Evolutionary conservation across 371 early-diverging fungal genomes (phyloP).

Genomic region (Entomophthora muscae): DNA sequence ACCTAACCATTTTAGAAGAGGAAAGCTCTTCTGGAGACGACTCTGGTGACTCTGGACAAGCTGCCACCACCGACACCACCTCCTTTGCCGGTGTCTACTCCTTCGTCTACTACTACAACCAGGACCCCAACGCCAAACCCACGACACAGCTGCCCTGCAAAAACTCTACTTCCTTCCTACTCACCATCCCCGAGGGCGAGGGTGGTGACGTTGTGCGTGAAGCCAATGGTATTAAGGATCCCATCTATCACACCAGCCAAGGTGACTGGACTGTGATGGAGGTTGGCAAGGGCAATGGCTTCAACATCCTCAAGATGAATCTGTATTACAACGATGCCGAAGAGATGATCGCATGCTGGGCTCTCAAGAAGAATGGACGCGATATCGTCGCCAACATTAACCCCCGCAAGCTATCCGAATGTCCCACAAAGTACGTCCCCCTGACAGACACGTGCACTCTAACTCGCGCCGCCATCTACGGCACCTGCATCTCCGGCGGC

Average conservation of each 20-base stretch:
- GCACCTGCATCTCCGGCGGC: constrained; percentile 1
- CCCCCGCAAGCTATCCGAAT: neutral
- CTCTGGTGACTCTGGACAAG: neutral
- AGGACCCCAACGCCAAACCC: neutral
- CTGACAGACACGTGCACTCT: neutral
- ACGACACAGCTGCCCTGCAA: neutral
- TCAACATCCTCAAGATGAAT: neutral
- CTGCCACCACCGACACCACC: neutral
- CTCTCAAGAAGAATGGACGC: neutral
- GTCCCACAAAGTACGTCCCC: neutral
- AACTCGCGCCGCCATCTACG: neutral
- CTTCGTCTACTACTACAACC: neutral
- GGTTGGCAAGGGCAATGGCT: neutral
- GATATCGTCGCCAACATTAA: constrained; percentile 1
- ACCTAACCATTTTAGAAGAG: neutral
- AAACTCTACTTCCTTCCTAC: neutral
- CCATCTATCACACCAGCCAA: constrained; percentile 1
- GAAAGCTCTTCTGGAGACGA: neutral
- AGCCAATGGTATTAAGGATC: neutral
- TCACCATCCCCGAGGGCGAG: neutral
- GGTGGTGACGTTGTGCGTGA: neutral
- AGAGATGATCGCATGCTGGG: constrained; percentile 1
- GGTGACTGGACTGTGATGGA: neutral
- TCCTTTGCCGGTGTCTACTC: neutral
- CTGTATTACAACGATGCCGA: neutral